Conservation (phyloP, 179 eudicot species). For the Monotropa hypopitys region DNA sequence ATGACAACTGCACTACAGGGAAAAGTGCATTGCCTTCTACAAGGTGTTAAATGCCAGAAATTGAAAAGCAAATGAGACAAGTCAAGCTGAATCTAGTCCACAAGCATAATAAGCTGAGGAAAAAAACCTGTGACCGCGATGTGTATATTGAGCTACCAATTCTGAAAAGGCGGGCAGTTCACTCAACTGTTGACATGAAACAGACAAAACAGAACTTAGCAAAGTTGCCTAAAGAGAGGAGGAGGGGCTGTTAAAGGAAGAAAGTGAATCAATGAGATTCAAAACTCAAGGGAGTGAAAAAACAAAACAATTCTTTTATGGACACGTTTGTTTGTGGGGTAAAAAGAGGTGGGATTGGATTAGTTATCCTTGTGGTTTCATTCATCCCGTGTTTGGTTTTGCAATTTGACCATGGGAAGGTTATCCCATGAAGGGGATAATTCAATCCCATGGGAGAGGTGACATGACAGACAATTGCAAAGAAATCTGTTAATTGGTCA, state of each 20-base stretch:
- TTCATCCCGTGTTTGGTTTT: not conserved
- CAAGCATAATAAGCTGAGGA: not conserved
- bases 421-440: not conserved
- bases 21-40: not conserved
- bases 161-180: constrained; percentile 70
- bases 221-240: not conserved
- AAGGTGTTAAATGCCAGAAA: not conserved
- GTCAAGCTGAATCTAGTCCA: not conserved
- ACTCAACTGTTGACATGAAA: constrained; percentile 41
- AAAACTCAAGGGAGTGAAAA: not conserved
- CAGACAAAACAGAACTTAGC: constrained; percentile 4
- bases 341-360: not conserved
- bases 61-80: not conserved
- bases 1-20: constrained; percentile 2
- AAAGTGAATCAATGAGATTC: not conserved
- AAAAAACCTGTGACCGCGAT: constrained; percentile 74
- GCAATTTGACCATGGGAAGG: not conserved
- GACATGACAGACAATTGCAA: not conserved
- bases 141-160: constrained; percentile 44
- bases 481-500: not conserved
- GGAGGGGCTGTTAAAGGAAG: not conserved
- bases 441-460: not conserved
- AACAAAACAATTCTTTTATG: not conserved
- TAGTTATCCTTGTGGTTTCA: not conserved
- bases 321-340: not conserved